Evolutionary conservation across 148 eudicot genomes (phyloP).

Genomic region (Chenopodium formosanum): DNA sequence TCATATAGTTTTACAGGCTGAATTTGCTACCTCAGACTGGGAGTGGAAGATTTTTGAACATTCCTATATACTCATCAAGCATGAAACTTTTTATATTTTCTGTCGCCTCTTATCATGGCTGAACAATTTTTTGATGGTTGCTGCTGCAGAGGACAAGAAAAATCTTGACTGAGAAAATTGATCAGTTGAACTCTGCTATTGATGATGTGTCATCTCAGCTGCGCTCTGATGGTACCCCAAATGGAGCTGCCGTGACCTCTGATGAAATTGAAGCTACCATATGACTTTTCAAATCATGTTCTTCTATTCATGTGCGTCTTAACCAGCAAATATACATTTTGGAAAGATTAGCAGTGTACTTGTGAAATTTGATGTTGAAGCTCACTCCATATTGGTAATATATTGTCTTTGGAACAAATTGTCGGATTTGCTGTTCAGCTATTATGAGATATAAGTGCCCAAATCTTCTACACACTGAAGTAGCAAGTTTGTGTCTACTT

Average conservation of each 20-base stretch:
- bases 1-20: not conserved
- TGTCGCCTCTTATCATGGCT: not conserved
- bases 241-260: slow-evolving; percentile 46
- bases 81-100: not conserved
- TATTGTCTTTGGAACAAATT: slow-evolving; percentile 4
- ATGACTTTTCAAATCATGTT: slow-evolving; percentile 16
- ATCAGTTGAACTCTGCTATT: slow-evolving; percentile 78
- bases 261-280: slow-evolving; percentile 56
- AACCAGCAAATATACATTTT: slow-evolving; percentile 4
- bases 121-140: slow-evolving; percentile 12
- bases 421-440: slow-evolving; percentile 7
- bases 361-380: slow-evolving; percentile 16
- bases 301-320: not conserved
- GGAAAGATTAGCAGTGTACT: slow-evolving; percentile 19
- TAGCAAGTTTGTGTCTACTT: not conserved
- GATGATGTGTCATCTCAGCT: slow-evolving; percentile 71
- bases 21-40: not conserved
- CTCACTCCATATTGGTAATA: not conserved
- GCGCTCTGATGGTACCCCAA: slow-evolving; percentile 50
- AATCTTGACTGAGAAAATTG: slow-evolving; percentile 72
- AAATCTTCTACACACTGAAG: not conserved
- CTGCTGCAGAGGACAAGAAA: slow-evolving; percentile 63
- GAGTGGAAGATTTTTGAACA: not conserved
- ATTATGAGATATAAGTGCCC: not conserved
- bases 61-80: not conserved